Percentiles rank a stretch among this genome's conserved stretches.
phyloP scores from a whole-genome alignment of 1,139 yeast genomes.

The Arxiozyma telluris region DNA sequence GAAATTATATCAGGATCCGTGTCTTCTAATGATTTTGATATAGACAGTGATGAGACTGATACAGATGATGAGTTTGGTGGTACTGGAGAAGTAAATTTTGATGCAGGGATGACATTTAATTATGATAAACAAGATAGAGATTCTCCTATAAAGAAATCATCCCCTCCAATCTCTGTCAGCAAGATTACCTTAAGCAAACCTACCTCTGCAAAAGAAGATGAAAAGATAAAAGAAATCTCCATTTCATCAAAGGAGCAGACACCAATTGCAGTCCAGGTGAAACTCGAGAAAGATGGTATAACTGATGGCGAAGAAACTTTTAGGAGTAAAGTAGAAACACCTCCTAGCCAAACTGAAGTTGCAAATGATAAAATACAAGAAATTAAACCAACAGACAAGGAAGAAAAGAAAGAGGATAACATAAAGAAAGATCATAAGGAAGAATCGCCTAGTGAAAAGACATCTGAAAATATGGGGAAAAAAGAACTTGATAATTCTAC shows the following conservation, averaged over 20 bases:
- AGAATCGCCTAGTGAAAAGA: not conserved
- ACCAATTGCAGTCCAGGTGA: not conserved
- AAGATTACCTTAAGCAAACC: not conserved
- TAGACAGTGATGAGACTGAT: conserved; percentile 26
- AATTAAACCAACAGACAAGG: not conserved
- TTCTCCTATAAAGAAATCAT: conserved; percentile 9
- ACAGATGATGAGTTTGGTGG: conserved; percentile 28
- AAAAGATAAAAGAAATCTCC: not conserved
- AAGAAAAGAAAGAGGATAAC: too few relatives aligned
- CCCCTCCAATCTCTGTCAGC: not conserved
- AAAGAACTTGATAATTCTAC: not conserved
- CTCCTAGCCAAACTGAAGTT: not conserved
- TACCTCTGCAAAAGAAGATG: not conserved
- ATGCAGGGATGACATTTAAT: conserved; percentile 27
- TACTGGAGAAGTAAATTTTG: conserved; percentile 27
- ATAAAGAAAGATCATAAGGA: not conserved
- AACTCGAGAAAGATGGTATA: too few relatives aligned
- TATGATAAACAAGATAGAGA: conserved; percentile 27
- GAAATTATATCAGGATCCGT: not conserved
- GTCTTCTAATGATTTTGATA: conserved; percentile 4
- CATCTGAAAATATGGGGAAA: conserved; percentile 1
- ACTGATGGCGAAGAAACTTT: not conserved
- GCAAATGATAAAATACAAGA: not conserved
- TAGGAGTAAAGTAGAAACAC: conserved; percentile 1
- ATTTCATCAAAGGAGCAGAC: too few relatives aligned